Base-by-base conservation (phyloP, 1,284 basidiomycete species). In the Malassezia obtusa region DNA sequence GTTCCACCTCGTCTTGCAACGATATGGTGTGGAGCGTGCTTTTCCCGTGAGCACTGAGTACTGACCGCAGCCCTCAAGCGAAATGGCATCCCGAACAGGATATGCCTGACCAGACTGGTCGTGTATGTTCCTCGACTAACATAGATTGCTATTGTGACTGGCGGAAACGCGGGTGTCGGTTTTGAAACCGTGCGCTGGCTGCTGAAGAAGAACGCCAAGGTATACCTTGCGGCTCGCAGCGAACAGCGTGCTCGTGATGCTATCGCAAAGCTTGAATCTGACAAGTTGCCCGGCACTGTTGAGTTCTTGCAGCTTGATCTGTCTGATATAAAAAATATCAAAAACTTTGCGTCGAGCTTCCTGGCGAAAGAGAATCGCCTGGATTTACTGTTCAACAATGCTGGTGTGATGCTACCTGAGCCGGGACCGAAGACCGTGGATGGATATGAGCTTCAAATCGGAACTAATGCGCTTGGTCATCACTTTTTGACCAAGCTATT, bases 121-220 rank as follows among this genome's bases (percentile, higher is more conserved):
- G 52, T 3, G 52, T 48, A 49, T 11, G 50, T 52, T 17, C 9
- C 17, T 4, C 31, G 58, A 28, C 40, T 43, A 2, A 43, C 12
- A 6, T 14, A 43, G 40, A 54, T 71, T 21, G 58, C 57, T 14
- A 50, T 71, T 44, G 50, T 71, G 10, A 71, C 67, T 7, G 68
- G 68, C 10, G 67, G 63, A 5, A 69, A 67, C 10, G 51, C 63
- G 6, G 68, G 67, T 0, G 63, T 67, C 15, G 66, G 68, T 3
- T 65, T 53, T 41, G 59, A 65, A 30, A 66, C 68, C 1, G 52
- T 64, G 3, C 56, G 46, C 0, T 54, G 60, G 37, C 54, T 70
- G 19, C 46, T 66, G 24, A 47, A 54, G 17, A 58, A 62, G 12
- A 61, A 59, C 3, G 63, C 64, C n/a, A 61, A 62, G 25, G 68